Evolutionary conservation across 2,329 filamentous ascomycete genomes (phyloP), one percentile per base, ranked within the genome.

Genomic region (Cladosporium sp.): DNA sequence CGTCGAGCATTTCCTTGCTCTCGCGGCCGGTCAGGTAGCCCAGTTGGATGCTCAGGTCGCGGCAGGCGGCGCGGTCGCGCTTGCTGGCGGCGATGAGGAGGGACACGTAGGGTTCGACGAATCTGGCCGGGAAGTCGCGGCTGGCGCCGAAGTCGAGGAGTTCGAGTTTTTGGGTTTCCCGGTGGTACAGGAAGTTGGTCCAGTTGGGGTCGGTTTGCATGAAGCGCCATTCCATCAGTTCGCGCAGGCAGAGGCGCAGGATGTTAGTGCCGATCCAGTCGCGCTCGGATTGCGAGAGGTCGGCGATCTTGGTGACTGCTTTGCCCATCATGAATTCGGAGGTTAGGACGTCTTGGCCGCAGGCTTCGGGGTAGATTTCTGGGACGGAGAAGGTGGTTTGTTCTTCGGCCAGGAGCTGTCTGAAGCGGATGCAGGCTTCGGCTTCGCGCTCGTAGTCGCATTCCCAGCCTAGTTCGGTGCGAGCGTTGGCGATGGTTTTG

Each of bases 191-290:
- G 69, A 98, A 98, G 70, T 98, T 98, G 29, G 92, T 97, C 93
- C 93, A 98, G 75, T 98, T 98, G 35, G 93, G 93, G 65, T 98
- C 93, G 4, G 93, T 98, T 72, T 98, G 93, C 93, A 98, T 98
- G 73, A 95, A 97, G 53, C 78, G 84, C 79, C 96, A 97, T 69
- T 95, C 89, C 56, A 85, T 85, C 59, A 97, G 92, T 71, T 97
- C 93, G 52, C 91, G 85, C 33, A 97, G 78, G 65, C 90, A 97
- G 9, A 98, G 83, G 3, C 90, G 86, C 46, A 97, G 79, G 57
- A 97, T 88, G 62, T 97, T 88, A 0, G 89, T 93, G 47, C 93
- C 93, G 62, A 98, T 95, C 88, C 91, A 96, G 72, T 98, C 90
- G 53, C 85, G 83, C 68, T 97, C 89, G 43, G 82, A 76, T 65